These are phyloP conservation scores for Paraphysoderma sedebokerense DNA, from an alignment of 371 early-diverging fungal genomes.

Conservation along the genomic window DNA sequence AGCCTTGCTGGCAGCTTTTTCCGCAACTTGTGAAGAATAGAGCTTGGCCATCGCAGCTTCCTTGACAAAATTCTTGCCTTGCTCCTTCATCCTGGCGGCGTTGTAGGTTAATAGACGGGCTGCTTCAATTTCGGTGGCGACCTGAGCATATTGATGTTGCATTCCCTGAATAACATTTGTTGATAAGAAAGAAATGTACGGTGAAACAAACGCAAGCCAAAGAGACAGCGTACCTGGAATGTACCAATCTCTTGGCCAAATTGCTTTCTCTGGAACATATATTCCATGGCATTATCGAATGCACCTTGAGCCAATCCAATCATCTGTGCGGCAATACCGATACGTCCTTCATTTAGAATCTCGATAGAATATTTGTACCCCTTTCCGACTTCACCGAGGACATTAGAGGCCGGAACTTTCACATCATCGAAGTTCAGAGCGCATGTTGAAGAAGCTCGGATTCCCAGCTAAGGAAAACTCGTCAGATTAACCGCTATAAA, in stretches of 20 bases:
- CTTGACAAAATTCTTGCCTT: constrained; percentile 70
- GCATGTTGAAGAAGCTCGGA: constrained; percentile 91
- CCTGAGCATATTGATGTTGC: constrained; percentile 93
- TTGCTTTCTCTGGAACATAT: constrained; percentile 90
- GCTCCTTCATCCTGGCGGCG: constrained; percentile 89
- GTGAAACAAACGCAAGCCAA: no score
- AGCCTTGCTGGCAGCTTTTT: constrained; percentile 69
- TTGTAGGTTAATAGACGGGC: constrained; percentile 94
- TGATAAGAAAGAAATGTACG: constrained; percentile 5
- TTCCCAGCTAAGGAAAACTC: constrained; percentile 56
- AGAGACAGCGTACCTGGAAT: constrained; percentile 75
- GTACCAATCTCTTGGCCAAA: constrained; percentile 70
- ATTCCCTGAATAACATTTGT: constrained; percentile 35
- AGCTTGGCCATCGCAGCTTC: constrained; percentile 98
- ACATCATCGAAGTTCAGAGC: constrained; percentile 84
- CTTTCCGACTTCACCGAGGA: constrained; percentile 85
- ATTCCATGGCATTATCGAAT: constrained; percentile 75
- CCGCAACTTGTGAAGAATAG: constrained; percentile 86
- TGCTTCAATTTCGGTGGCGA: constrained; percentile 89
- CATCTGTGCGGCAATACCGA: constrained; percentile 98
- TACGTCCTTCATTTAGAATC: constrained; percentile 93
- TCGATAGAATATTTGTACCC: constrained; percentile 98
- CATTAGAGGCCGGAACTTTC: constrained; percentile 70
- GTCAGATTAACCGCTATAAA: not conserved
- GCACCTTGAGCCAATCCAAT: constrained; percentile 91